phyloP scores from a whole-genome alignment of 208 protist genomes.

The Crithidia bombi region DNA sequence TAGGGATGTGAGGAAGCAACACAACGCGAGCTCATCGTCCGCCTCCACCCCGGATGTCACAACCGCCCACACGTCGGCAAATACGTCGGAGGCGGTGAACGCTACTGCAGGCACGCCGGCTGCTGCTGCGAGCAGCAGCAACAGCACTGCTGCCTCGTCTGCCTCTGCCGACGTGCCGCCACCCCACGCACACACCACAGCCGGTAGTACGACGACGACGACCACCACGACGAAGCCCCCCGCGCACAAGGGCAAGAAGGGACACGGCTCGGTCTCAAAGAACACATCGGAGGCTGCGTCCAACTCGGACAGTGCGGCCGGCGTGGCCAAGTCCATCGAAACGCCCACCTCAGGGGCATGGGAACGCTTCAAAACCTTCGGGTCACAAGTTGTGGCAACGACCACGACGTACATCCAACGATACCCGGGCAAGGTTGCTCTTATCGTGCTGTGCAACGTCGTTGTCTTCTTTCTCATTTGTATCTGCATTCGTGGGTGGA shows the following conservation, averaged over 20 bases:
- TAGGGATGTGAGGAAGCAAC: no score
- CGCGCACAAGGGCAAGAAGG: constrained; percentile 4
- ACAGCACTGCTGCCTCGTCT: neutral
- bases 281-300: neutral
- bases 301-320: neutral
- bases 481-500: constrained; percentile 35
- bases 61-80: no score
- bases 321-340: neutral
- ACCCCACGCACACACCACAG: neutral
- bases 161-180: neutral
- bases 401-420: constrained; percentile 6
- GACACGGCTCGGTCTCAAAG: neutral
- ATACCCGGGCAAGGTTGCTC: constrained; percentile 5
- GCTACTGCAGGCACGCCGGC: neutral
- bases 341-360: neutral
- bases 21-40: no score
- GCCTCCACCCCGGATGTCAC: neutral
- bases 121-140: neutral
- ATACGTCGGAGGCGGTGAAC: neutral
- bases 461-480: constrained; percentile 28
- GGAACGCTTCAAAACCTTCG: constrained; percentile 3
- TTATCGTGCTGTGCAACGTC: constrained; percentile 14
- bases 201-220: neutral
- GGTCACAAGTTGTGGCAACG: neutral
- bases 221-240: constrained; percentile 16